Base-by-base conservation (phyloP, 257 asterid genomes). In the Buddleja alternifolia region DNA sequence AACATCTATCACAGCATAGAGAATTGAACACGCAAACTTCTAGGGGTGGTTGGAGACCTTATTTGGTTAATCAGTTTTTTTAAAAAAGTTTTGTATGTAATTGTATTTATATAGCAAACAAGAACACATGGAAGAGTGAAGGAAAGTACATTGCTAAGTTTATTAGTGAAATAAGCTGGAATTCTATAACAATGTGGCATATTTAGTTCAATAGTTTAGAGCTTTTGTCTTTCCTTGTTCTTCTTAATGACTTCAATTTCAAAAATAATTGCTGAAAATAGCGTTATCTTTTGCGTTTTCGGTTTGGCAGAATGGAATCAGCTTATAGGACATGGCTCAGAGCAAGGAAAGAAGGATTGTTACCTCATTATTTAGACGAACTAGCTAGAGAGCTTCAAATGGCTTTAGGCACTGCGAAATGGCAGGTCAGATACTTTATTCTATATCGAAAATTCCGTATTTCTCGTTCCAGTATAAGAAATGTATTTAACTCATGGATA, bases 371-470 rank as follows among this genome's bases (percentile, higher is more conserved):
- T 66, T 82, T 84, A 69, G 84, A 87, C 61, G 96, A 85, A 51
- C 81, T 87, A 20, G 51, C 70, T 61, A 76, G 96, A 81, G 98
- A 87, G 78, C 93, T 92, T 78, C 96, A 83, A 21, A 92, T 85
- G 86, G 84, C 96, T 80, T 72, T 92, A 71, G 92, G 92, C 76
- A 92, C 96, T 56, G 91, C 98, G 53, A 92, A 92, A 74, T 92
- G 98, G 98, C 98, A 92, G 98, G 98, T 91, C 42, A 23, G 77
- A 42, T 53, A 24, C 66, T 66, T 47, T 47, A 8, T 63, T 48
- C 36, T 44, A 15, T 47, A 34, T 51, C 44, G n/a, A 3, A 19
- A 7, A 2, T 69, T 48, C 46, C 15, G 10, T 50, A 44, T 41
- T 23, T 52, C 4, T 67, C 14, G 21, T 23, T 48, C 51, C 7